Conservation (phyloP, 108 stramenopile genomes). For the Nannochloropsis oceanica region DNA sequence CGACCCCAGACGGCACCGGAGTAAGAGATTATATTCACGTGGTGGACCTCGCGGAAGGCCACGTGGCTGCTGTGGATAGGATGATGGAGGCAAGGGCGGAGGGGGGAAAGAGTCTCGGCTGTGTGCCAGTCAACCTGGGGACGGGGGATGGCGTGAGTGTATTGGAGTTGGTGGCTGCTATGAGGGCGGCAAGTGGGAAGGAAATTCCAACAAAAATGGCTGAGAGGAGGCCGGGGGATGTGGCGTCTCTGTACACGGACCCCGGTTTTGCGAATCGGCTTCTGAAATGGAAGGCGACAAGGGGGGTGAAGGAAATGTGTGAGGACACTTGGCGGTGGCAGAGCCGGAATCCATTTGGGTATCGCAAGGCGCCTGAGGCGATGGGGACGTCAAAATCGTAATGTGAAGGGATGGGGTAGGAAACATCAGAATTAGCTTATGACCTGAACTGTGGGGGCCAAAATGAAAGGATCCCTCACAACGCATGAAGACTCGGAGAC, state of each 20-base stretch:
- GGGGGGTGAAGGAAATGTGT: conserved; percentile 80
- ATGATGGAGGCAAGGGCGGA: conserved; percentile 42
- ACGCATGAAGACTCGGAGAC: too few relatives aligned
- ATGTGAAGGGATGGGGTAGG: too few relatives aligned
- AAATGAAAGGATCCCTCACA: too few relatives aligned
- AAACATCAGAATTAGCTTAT: too few relatives aligned
- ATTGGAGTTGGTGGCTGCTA: conserved; percentile 82
- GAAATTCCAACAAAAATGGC: conserved; percentile 54
- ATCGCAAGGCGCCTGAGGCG: neutral
- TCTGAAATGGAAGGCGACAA: conserved; percentile 81
- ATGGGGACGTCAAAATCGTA: too few relatives aligned
- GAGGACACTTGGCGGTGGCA: conserved; percentile 93
- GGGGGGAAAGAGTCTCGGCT: conserved; percentile 39
- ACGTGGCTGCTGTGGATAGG: conserved; percentile 73
- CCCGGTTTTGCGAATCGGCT: conserved; percentile 57
- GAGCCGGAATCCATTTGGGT: conserved; percentile 82
- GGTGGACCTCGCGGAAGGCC: conserved; percentile 88
- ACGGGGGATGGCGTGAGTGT: conserved; percentile 84
- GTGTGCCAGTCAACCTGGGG: conserved; percentile 77
- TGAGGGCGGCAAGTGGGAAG: conserved; percentile 74
- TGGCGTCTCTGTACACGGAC: conserved; percentile 83
- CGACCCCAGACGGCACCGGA: conserved; percentile 89
- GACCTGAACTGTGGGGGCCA: too few relatives aligned
- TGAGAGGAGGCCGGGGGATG: conserved; percentile 79
- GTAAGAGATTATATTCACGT: conserved; percentile 98